Conservation (phyloP, 805 yeast species). For the Nakazawaea ambrosiae region DNA sequence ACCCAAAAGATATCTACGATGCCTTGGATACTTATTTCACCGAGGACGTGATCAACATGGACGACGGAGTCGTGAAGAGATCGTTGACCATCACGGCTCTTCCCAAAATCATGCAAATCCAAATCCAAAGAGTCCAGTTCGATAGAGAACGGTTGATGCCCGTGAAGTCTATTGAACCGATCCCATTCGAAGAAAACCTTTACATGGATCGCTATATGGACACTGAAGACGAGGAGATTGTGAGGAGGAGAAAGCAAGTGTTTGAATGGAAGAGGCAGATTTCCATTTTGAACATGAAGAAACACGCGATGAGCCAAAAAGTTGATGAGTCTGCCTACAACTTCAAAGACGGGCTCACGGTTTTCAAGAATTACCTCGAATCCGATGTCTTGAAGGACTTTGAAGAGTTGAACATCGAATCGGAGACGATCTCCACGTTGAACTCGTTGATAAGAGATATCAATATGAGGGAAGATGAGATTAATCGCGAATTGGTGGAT, state of each 20-base stretch:
- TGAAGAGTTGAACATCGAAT: slow-evolving; percentile 37
- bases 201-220: slow-evolving; percentile 86
- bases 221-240: slow-evolving; percentile 50
- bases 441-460: slow-evolving; percentile 37
- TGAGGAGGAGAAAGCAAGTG: slow-evolving; percentile 48
- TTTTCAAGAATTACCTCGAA: slow-evolving; percentile 51
- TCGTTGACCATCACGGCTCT: slow-evolving; percentile 62
- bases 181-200: slow-evolving; percentile 70
- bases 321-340: slow-evolving; percentile 43
- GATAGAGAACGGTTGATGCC: slow-evolving; percentile 69
- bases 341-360: slow-evolving; percentile 42
- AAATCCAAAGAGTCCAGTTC: slow-evolving; percentile 89
- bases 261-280: slow-evolving; percentile 58
- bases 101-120: slow-evolving; percentile 84
- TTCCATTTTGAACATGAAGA: slow-evolving; percentile 33
- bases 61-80: slow-evolving; percentile 68
- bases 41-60: slow-evolving; percentile 62
- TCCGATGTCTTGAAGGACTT: slow-evolving; percentile 28
- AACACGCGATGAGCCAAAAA: slow-evolving; percentile 31
- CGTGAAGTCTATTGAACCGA: slow-evolving; percentile 74
- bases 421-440: slow-evolving; percentile 37
- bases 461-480: slow-evolving; percentile 7
- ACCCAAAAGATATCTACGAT: slow-evolving; percentile 84
- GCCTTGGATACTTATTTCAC: slow-evolving; percentile 81
- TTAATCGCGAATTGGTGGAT: slow-evolving; percentile 31